Percentiles rank a stretch among this genome's conserved stretches.
Conservation (phyloP, 2,329 filamentous ascomycete species). For the Stemphylium vesicarium region DNA sequence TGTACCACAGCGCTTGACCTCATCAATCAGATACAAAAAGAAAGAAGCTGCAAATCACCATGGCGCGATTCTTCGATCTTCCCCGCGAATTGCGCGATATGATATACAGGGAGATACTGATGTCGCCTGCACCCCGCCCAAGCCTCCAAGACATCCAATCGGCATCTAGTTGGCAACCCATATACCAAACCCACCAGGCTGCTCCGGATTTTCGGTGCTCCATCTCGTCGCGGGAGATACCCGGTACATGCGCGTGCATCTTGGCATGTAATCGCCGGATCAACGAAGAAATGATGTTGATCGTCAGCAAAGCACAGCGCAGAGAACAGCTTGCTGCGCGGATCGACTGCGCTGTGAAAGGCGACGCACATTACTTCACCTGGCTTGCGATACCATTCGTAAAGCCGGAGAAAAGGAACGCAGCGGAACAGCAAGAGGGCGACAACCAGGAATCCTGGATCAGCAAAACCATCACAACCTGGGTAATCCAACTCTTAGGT, state of each 20-base stretch:
- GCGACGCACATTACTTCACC: conserved; percentile 41
- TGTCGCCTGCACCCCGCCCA: conserved; percentile 29
- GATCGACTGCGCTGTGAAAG: conserved; percentile 41
- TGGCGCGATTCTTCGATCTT: conserved; percentile 36
- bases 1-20: background rate
- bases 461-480: conserved; percentile 17
- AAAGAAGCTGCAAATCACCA: conserved; percentile 5
- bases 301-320: conserved; percentile 25
- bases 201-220: conserved; percentile 33
- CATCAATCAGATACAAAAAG: background rate
- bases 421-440: background rate
- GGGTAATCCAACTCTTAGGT: conserved; percentile 23
- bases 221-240: conserved; percentile 28
- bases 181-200: conserved; percentile 24
- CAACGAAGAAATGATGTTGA: conserved; percentile 36
- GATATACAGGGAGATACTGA: conserved; percentile 40
- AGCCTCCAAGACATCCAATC: conserved; percentile 23
- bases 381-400: conserved; percentile 42
- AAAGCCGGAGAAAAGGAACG: conserved; percentile 15
- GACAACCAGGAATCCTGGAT: conserved; percentile 2
- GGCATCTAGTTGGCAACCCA: conserved; percentile 21
- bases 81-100: conserved; percentile 45
- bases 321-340: conserved; percentile 24
- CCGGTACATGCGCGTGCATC: conserved; percentile 40
- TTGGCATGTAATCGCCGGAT: conserved; percentile 39